A percentile compares a stretch with the other conserved stretches of the same genome.
These are phyloP conservation scores for Flaveria bidentis DNA, from an alignment of 129 eudicot species.

Conservation along the genomic window DNA sequence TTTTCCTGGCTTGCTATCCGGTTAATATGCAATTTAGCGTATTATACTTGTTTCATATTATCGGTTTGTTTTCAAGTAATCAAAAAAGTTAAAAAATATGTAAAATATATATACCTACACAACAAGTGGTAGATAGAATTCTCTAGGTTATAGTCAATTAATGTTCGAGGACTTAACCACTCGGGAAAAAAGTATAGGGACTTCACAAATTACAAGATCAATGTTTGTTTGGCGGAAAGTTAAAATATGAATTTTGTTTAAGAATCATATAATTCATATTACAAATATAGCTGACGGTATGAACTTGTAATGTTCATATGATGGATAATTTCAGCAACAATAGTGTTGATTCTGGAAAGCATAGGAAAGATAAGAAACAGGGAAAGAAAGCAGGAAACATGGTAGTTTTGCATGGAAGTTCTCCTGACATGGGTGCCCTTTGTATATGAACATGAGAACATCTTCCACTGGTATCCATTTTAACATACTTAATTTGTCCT, in stretches of 20 bases:
- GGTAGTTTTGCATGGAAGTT: constrained; percentile 41
- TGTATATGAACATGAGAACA: constrained; percentile 70
- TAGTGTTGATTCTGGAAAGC: constrained; percentile 53
- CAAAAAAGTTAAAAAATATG: no score
- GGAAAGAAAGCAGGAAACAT: constrained; percentile 48
- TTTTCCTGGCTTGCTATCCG: no score
- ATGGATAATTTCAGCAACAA: constrained; percentile 37
- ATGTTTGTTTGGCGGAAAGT: background rate
- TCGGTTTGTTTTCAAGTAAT: background rate
- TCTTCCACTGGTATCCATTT: constrained; percentile 21
- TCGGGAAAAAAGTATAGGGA: background rate
- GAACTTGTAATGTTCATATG: constrained; percentile 3
- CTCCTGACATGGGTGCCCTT: constrained; percentile 80
- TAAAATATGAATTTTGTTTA: background rate
- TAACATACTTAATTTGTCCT: background rate
- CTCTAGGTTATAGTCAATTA: no score
- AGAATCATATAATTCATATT: background rate
- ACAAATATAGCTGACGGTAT: constrained; percentile 14
- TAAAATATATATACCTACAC: no score
- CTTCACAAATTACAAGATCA: background rate
- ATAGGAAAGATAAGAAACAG: constrained; percentile 61
- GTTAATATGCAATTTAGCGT: no score
- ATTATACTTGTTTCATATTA: background rate
- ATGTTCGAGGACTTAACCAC: no score
- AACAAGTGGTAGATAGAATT: no score